phyloP scores from a whole-genome alignment of 2,329 filamentous ascomycete species.

The Alternaria tenuissima region DNA sequence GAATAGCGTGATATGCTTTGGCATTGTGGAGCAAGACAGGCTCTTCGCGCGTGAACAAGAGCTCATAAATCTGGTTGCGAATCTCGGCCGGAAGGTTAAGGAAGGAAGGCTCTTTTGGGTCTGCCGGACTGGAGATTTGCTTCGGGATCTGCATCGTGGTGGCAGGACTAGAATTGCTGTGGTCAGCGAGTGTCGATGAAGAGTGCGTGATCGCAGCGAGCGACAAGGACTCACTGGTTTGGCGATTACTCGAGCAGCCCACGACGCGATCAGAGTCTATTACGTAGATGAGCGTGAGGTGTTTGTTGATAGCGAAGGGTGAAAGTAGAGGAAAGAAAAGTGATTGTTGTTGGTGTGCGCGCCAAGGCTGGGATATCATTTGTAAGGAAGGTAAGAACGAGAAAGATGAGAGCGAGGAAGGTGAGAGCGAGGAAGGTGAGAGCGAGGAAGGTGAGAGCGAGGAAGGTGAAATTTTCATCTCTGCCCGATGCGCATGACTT shows the following conservation, averaged over 20 bases:
- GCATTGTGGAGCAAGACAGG: constrained; percentile 1
- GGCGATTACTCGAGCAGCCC: neutral
- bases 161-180: neutral
- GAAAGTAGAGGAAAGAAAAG: accelerated
- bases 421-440: too few species aligned
- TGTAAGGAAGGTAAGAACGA: neutral
- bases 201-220: neutral
- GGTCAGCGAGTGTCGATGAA: neutral
- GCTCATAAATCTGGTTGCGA: constrained; percentile 19
- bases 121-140: neutral
- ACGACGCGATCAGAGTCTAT: neutral
- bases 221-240: neutral
- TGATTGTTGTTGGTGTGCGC: neutral
- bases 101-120: neutral
- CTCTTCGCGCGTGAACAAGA: constrained; percentile 14
- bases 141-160: neutral
- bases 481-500: neutral
- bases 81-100: constrained; percentile 6
- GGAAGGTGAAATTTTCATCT: neutral
- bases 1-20: neutral
- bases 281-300: too few species aligned
- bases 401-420: too few species aligned
- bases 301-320: neutral
- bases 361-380: neutral
- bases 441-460: too few species aligned